These are phyloP conservation scores for Cercospora nicotianae DNA, from an alignment of 2,329 filamentous ascomycete species.

Conservation along the genomic window DNA sequence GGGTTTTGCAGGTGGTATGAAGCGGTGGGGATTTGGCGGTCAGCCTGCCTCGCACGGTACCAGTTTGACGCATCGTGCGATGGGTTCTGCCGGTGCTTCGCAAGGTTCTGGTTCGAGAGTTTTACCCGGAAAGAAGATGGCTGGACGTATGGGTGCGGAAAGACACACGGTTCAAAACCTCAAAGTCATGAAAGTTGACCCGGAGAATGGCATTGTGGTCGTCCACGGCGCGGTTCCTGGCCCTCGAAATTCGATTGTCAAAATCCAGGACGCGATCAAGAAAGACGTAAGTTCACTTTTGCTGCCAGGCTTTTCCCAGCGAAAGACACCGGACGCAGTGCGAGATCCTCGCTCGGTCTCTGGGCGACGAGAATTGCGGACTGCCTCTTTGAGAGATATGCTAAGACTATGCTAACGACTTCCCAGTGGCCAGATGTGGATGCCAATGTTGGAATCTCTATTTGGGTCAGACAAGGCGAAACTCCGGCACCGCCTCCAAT, in stretches of 20 bases:
- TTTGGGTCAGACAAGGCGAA: constrained; percentile 14
- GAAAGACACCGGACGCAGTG: background rate
- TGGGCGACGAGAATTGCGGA: background rate
- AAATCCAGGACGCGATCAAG: constrained; percentile 87
- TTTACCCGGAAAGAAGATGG: constrained; percentile 95
- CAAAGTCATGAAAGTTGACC: constrained; percentile 83
- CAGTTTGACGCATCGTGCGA: constrained; percentile 87
- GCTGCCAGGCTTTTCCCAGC: background rate
- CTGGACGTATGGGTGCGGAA: constrained; percentile 90
- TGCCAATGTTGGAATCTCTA: constrained; percentile 23
- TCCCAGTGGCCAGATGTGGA: constrained; percentile 59
- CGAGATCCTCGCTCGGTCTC: background rate
- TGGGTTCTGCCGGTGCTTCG: constrained; percentile 84
- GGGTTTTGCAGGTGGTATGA: constrained; percentile 98
- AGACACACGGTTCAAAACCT: constrained; percentile 88
- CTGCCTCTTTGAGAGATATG: background rate
- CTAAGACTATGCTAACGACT: background rate
- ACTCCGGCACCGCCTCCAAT: constrained; percentile 13
- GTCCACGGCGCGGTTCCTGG: constrained; percentile 85
- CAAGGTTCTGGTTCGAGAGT: constrained; percentile 93
- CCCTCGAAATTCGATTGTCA: constrained; percentile 81
- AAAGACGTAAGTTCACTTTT: constrained; percentile 50
- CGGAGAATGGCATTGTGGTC: constrained; percentile 81
- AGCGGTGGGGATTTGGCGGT: constrained; percentile 84
- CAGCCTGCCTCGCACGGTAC: constrained; percentile 94